Evolutionary conservation across 148 eudicot species (phyloP).

Genomic region (Selenicereus undatus): DNA sequence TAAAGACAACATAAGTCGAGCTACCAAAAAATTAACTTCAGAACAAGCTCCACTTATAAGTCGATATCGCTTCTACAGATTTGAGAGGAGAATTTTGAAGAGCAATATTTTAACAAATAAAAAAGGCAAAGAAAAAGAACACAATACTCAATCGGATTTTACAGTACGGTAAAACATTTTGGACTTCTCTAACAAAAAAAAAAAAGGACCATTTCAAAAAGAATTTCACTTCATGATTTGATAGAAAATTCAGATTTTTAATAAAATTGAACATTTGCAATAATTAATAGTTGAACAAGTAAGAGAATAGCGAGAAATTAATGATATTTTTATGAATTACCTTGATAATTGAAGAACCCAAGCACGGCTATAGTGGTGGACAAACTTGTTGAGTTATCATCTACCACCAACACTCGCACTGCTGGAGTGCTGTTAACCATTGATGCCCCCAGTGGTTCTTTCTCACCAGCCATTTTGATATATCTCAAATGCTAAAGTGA

Average conservation of each 20-base stretch:
- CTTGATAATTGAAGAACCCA: conserved; percentile 24
- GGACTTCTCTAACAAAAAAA: too few species aligned
- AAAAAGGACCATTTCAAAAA: too few species aligned
- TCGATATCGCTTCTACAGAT: too few species aligned
- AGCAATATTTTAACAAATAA: too few species aligned
- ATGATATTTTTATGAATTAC: conserved; percentile 5
- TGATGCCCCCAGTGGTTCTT: neutral
- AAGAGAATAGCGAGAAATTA: neutral
- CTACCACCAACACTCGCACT: conserved; percentile 24
- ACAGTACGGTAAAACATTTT: too few species aligned
- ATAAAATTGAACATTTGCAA: neutral
- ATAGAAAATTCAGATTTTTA: neutral
- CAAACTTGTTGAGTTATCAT: conserved; percentile 22
- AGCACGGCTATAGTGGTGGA: conserved; percentile 2
- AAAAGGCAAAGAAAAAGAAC: too few species aligned
- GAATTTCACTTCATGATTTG: too few species aligned
- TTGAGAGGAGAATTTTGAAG: too few species aligned
- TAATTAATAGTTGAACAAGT: neutral
- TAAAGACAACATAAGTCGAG: too few species aligned
- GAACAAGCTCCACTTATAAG: too few species aligned
- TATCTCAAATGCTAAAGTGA: neutral
- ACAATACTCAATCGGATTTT: too few species aligned
- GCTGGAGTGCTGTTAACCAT: neutral
- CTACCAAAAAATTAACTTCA: too few species aligned
- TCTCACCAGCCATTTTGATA: neutral